These are phyloP conservation scores for Suillus paluster DNA, from an alignment of 768 basidiomycete genomes.

Conservation along the genomic window DNA sequence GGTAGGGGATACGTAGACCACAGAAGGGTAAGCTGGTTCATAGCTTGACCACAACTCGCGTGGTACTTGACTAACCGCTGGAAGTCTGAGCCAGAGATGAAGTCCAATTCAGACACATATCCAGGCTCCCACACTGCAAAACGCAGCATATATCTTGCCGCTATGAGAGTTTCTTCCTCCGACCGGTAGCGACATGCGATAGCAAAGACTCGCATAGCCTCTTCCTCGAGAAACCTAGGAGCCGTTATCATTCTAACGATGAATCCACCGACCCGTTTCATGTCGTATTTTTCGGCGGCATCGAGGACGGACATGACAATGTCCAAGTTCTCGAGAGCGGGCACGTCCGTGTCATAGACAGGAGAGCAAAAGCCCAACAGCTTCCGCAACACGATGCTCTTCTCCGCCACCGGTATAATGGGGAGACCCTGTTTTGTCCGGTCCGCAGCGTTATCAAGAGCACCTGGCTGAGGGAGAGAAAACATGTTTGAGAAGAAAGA, in stretches of 20 bases:
- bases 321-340: slow-evolving; percentile 41
- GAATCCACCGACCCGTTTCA: slow-evolving; percentile 46
- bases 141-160: slow-evolving; percentile 41
- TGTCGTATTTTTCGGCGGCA: slow-evolving; percentile 55
- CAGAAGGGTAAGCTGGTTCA: slow-evolving; percentile 36
- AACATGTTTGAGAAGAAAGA: slow-evolving; percentile 63
- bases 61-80: slow-evolving; percentile 42
- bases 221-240: slow-evolving; percentile 37
- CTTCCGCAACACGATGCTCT: slow-evolving; percentile 42
- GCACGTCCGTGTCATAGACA: slow-evolving; percentile 39
- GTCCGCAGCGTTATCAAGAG: slow-evolving; percentile 32
- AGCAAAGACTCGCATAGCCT: slow-evolving; percentile 42
- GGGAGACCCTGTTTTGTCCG: slow-evolving; percentile 40
- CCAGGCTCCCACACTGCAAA: slow-evolving; percentile 38
- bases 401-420: slow-evolving; percentile 53
- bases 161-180: slow-evolving; percentile 38
- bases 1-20: slow-evolving; percentile 37
- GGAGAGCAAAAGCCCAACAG: slow-evolving; percentile 56
- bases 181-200: slow-evolving; percentile 43
- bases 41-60: slow-evolving; percentile 37
- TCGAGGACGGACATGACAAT: slow-evolving; percentile 47
- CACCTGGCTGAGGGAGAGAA: slow-evolving; percentile 48
- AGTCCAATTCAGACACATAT: slow-evolving; percentile 39
- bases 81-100: slow-evolving; percentile 41
- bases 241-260: slow-evolving; percentile 36